Evolutionary conservation across 2,329 filamentous ascomycete species (phyloP), one percentile per base, ranked within the genome.

Genomic region (Beauveria sp.): DNA sequence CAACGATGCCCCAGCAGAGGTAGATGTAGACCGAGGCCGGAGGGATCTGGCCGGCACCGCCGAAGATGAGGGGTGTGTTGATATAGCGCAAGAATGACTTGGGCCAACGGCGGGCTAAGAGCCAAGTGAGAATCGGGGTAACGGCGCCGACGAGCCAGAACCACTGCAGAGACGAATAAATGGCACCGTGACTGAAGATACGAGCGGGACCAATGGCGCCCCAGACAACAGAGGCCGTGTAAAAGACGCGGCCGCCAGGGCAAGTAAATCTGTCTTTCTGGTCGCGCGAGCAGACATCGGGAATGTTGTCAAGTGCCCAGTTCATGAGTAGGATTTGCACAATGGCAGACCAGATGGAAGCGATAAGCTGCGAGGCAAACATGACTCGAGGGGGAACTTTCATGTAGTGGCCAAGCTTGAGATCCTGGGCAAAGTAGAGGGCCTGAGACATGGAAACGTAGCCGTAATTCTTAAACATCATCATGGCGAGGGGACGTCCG

Each of bases 401-500:
- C 83, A 88, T 88, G 74, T 89, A 89, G 70, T 89, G 86, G 22
- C 83, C 86, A 2, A 87, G 78, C 70, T 88, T 88, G 66, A 88
- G 77, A 66, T 88, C 86, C 69, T 86, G 83, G 5, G 79, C 77
- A 70, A 88, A 88, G 70, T 82, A 85, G 55, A 88, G 76, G 0
- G 83, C 86, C 70, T 88, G 84, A 18, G 78, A 78, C 84, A 88
- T 87, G 73, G 79, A 84, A 61, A 89, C 82, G 69, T 88, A 89
- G 55, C 86, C 85, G 67, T 87, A 90, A 63, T 86, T 88, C 73
- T 90, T 90, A 77, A 90, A 90, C 75, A 90, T 81, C 87, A 91
- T 91, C 80, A 90, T 86, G 53, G 86, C 86, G 63, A 90, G 77
- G 2, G 88, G 87, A 3, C 80, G 80, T 28, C 88, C 88, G 0